Base-by-base conservation (phyloP, 805 yeast genomes). In the Diddensiella santjacobensis region DNA sequence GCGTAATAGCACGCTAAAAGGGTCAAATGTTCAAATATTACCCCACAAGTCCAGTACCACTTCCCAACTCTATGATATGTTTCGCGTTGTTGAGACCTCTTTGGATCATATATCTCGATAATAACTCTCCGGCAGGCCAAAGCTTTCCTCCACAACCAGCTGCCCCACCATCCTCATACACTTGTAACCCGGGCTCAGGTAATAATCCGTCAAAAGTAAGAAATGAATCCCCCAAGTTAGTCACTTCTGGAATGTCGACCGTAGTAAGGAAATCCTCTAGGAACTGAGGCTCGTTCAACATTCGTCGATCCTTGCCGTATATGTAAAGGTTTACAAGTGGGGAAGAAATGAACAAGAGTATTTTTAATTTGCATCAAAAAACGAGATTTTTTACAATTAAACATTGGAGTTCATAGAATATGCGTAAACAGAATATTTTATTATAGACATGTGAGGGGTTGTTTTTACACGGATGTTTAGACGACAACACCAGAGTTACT, bases 401-500 rank as follows among this genome's bases (percentile, higher is more conserved):
- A 26, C 31, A 26, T 10, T 26, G 13, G 13, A 10, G 8, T 26
- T 26, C 8, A 26, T 10, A 8, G 31, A 10, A 35, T 10, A 35
- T 35, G 38, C 38, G 38, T 35, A 8, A 35, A 35, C 18, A 35
- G 8, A n/a, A 13, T n/a, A n/a, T 35, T n/a, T 35, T 35, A 35
- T n/a, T 35, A 35, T 35, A 35, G 18, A 22, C 42, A 38, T 18
- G 26, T 20, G n/a, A n/a, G n/a, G n/a, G n/a, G n/a, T n/a, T n/a
- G n/a, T 38, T 23, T 38, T 38, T 29, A 38, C 13, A 26, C 31
- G 13, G 17, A n/a, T 29, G 41, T 68, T 82, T 90, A 93, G 75
- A 90, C 99, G 76, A 93, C 99, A 75, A 93, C 99, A 88, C 99
- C 99, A 69, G 99, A 93, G 91, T 88, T 88, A 66, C 97, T 89